Evolutionary conservation across 805 yeast species (phyloP), one percentile per base, ranked within the genome.

Genomic region (Candida maesae): DNA sequence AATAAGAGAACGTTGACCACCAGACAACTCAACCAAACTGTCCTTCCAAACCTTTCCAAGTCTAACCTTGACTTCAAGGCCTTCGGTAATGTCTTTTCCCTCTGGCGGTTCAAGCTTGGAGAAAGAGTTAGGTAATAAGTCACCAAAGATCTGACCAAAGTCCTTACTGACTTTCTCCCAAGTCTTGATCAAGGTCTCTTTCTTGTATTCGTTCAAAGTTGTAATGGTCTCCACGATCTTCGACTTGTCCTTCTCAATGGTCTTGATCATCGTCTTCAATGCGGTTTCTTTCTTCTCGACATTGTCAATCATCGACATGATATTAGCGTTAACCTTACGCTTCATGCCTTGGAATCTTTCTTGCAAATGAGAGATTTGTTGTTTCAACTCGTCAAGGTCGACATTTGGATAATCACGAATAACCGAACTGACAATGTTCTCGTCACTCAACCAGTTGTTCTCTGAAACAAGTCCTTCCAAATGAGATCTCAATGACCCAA

Each of bases 1-100:
- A 49, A 91, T 86, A 49, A 95, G 74, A 1, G 98, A 93, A 51
- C 98, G 67, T 63, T 93, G 99, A 15, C 99, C 99, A 42, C 99
- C 99, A 6, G 96, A 86, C 33, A 93, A 70, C 64, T 93, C 99
- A 10, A 89, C 95, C 46, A 93, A 72, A 55, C 95, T 84, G 52
- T 90, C 96, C 59, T 91, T 93, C 99, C 99, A 93, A 5, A 91
- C 87, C 33, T 75, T 79, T 3, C 99, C 99, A 13, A 93, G 68
- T 58, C 85, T 80, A 1, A 93, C 98, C 55, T 80, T 83, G 18
- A 93, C 93, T 57, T 87, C 95, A 13, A 93, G 69, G 15, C 99
- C 99, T 50, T 84, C 78, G 1, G 95, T 85, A 9, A 93, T 84
- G 55, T 87, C 95, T 53, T 74, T 73, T n/a, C 78, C 76, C 50